Percentiles rank a stretch among this genome's conserved stretches.
Evolutionary conservation across 495 filamentous ascomycete species (phyloP).

Genomic region (Aspergillus cavernicola): DNA sequence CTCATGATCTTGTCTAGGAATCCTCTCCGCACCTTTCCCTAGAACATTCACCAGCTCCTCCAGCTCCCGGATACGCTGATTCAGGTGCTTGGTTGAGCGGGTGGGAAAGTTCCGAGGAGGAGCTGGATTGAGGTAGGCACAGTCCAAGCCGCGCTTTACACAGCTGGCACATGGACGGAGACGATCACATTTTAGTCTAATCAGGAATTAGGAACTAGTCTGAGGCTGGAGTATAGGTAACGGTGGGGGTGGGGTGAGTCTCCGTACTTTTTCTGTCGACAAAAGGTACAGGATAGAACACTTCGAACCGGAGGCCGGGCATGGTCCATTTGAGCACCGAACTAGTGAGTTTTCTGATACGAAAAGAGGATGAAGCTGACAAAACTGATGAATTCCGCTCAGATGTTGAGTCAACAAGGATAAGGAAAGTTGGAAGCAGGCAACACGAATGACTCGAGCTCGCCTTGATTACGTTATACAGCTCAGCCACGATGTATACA

Average conservation of each 20-base stretch:
- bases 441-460: no score
- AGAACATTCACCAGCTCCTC: conserved; percentile 3
- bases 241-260: neutral
- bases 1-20: neutral
- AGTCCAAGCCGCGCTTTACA: conserved; percentile 1
- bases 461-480: conserved; percentile 1
- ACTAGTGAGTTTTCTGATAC: neutral
- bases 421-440: no score
- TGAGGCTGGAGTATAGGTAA: no score
- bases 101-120: neutral
- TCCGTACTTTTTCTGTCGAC: conserved; percentile 9
- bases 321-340: neutral
- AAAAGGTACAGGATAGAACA: conserved; percentile 8
- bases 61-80: conserved; percentile 1
- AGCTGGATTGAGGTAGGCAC: neutral
- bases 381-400: neutral
- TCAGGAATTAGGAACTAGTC: no score
- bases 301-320: neutral
- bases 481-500: neutral
- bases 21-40: neutral
- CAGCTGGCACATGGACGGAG: conserved; percentile 8
- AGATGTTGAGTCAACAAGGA: neutral
- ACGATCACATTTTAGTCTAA: conserved; percentile 5
- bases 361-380: neutral
- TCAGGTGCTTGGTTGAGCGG: conserved; percentile 4